Evolutionary conservation across 805 yeast genomes (phyloP).

Genomic region (Grigorovia yakushimaensis): DNA sequence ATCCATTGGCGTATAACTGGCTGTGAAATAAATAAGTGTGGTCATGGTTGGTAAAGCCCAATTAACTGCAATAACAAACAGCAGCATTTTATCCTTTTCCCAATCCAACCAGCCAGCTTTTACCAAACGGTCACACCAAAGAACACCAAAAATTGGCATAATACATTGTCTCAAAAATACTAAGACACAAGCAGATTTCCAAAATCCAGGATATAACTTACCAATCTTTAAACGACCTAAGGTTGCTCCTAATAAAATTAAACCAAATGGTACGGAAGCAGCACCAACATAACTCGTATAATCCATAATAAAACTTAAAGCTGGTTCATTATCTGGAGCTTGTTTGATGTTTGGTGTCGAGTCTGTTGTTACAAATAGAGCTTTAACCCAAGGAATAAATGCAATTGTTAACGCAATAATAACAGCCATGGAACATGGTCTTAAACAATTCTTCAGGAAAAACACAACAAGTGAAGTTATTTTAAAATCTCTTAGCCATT

Average conservation of each 20-base stretch:
- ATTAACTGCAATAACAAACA: slow-evolving; percentile 65
- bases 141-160: slow-evolving; percentile 72
- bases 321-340: slow-evolving; percentile 86
- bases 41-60: slow-evolving; percentile 89
- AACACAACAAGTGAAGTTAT: slow-evolving; percentile 24
- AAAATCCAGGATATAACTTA: slow-evolving; percentile 55
- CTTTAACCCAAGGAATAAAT: slow-evolving; percentile 83
- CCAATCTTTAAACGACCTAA: slow-evolving; percentile 63
- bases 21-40: slow-evolving; percentile 76
- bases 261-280: slow-evolving; percentile 86
- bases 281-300: slow-evolving; percentile 68
- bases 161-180: slow-evolving; percentile 53
- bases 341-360: slow-evolving; percentile 40
- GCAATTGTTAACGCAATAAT: slow-evolving; percentile 56
- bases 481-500: slow-evolving; percentile 20
- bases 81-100: slow-evolving; percentile 41
- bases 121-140: slow-evolving; percentile 51
- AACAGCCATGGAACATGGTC: slow-evolving; percentile 69
- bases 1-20: slow-evolving; percentile 68
- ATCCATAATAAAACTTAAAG: slow-evolving; percentile 80
- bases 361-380: slow-evolving; percentile 48
- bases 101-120: slow-evolving; percentile 56
- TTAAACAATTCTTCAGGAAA: slow-evolving; percentile 43
- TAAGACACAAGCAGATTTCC: slow-evolving; percentile 52
- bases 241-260: slow-evolving; percentile 79